Evolutionary conservation across 2,329 filamentous ascomycete genomes (phyloP).

Genomic region (Emericellopsis cladophorae): DNA sequence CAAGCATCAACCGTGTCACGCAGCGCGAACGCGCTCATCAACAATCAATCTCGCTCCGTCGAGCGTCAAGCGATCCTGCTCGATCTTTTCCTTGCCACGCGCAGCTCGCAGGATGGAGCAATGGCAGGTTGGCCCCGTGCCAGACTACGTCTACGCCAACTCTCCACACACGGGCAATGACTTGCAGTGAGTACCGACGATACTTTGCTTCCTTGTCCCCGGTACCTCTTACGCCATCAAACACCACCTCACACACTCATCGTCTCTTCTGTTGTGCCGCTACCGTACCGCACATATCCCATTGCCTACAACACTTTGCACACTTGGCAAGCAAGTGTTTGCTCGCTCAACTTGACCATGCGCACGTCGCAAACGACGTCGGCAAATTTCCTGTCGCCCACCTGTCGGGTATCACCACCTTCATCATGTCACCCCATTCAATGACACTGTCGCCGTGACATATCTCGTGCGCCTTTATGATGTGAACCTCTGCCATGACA

Average conservation of each 20-base stretch:
- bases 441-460: neutral
- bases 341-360: too few species aligned
- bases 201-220: conserved; percentile 24
- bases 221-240: conserved; percentile 9
- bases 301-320: too few species aligned
- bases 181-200: conserved; percentile 36
- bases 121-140: conserved; percentile 48
- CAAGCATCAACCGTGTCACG: too few species aligned
- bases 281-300: too few species aligned
- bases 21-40: too few species aligned
- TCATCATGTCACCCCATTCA: neutral
- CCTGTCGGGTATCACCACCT: neutral
- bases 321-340: too few species aligned
- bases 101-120: conserved; percentile 37
- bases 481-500: too few species aligned
- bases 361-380: too few species aligned
- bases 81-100: neutral
- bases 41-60: too few species aligned
- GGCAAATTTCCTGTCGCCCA: neutral
- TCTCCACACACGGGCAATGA: conserved; percentile 40
- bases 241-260: conserved; percentile 1
- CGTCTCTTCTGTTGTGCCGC: too few species aligned
- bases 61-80: neutral
- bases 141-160: conserved; percentile 45
- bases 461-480: too few species aligned